Base-by-base conservation (phyloP, 768 basidiomycete genomes). In the Rhodotorula babjevae region DNA sequence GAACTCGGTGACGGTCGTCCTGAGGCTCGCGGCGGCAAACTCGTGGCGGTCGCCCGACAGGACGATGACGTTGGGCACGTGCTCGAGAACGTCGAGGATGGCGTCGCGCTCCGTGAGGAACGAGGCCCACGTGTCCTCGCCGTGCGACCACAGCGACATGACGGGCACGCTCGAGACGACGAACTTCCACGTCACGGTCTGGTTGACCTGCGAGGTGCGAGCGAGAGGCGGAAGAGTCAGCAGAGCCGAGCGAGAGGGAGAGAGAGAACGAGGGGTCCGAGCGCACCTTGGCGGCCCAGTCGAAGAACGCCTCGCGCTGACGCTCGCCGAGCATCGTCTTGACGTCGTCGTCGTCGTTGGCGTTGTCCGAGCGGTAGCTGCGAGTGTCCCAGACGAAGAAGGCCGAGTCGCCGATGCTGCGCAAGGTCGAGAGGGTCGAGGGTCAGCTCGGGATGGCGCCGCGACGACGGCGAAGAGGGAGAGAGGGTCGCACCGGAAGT, bases 301-400 rank as follows among this genome's bases (percentile, higher is more conserved):
- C 80, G 71, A 86, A 82, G 53, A 91, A 82, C 0, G 86, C 86
- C 1, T 84, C 80, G 42, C 90, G 82, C 78, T 91, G 90, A 46
- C 79, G 77, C 50, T 86, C 85, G 31, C 90, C 90, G 23, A 92
- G 84, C 88, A 91, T 90, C 2, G 87, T 89, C 53, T 82, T 84
- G 36, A 79, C 79, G 15, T 81, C 79, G 50, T 72, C 78, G 33
- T 84, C 84, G 18, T 40, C 58, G 40, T 40, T 29, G 5, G 52
- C 50, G 79, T 83, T 80, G 59, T 82, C 78, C 9, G 85, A 84
- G 31, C 88, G 84, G 77, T 88, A 85, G 12, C 85, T 83, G 27
- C 89, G 83, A 2, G 88, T 89, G 81, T 91, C 90, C 82, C 88
- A 82, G n/a, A 90, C 88, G 81, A 90, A 91, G 80, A 89, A 90